A percentile compares a stretch with the other conserved stretches of the same genome.
Conservation (phyloP, 345 rosid species). For the Excoecaria cochinchinensis region DNA sequence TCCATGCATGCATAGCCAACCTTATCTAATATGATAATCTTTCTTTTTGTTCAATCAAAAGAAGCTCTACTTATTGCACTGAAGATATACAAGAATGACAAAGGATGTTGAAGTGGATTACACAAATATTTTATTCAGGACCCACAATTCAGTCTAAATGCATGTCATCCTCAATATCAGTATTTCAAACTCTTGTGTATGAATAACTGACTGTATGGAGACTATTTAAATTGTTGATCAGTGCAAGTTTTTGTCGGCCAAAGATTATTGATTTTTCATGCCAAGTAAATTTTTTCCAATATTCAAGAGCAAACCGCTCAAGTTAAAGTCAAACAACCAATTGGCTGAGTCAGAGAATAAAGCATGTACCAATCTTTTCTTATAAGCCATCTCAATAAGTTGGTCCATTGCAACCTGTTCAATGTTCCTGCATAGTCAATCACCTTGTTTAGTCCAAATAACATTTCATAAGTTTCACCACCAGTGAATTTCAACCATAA, state of each 20-base stretch:
- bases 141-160: too few species aligned
- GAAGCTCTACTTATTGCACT: background rate
- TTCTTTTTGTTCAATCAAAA: background rate
- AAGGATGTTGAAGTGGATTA: background rate
- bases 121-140: background rate
- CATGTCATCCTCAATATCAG: background rate
- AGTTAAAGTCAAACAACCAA: background rate
- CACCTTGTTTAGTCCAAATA: slow-evolving; percentile 20
- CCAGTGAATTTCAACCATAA: slow-evolving; percentile 9
- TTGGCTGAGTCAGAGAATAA: slow-evolving; percentile 1
- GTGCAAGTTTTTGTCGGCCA: background rate
- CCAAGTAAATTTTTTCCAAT: background rate
- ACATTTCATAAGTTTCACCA: slow-evolving; percentile 13
- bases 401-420: slow-evolving; percentile 84
- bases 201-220: background rate
- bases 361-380: slow-evolving; percentile 65
- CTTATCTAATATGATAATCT: background rate
- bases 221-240: background rate
- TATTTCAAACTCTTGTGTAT: background rate
- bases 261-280: background rate
- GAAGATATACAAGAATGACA: background rate
- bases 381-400: slow-evolving; percentile 81
- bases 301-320: slow-evolving; percentile 3
- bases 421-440: slow-evolving; percentile 53
- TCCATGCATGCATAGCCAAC: background rate